Percentiles rank a stretch among this genome's conserved stretches.
Conservation (phyloP, 345 rosid genomes). For the Salix suchowensis region DNA sequence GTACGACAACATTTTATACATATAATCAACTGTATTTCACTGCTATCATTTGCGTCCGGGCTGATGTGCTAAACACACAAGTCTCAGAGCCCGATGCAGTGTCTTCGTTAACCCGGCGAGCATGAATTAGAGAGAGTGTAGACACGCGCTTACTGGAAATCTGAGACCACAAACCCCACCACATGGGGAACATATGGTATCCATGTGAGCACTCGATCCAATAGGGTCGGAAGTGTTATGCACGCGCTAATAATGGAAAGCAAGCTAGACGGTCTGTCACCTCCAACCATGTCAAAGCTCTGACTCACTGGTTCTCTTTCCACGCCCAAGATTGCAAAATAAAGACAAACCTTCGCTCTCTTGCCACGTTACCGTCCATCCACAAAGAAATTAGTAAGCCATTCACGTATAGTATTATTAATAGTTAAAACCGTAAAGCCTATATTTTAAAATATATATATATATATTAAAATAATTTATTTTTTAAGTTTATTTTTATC, state of each 20-base stretch:
- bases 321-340: background rate
- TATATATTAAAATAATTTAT: too few species aligned
- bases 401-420: too few species aligned
- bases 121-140: constrained; percentile 8
- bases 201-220: constrained; percentile 24
- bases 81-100: background rate
- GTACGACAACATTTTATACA: background rate
- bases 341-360: background rate
- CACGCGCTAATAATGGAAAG: constrained; percentile 16
- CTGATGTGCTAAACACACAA: too few species aligned
- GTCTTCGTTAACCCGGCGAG: constrained; percentile 14
- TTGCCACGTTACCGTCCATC: background rate
- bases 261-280: background rate
- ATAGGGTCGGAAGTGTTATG: constrained; percentile 5
- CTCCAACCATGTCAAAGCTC: background rate
- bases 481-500: too few species aligned
- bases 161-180: constrained; percentile 26
- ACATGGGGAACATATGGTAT: constrained; percentile 11
- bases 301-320: background rate
- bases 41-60: background rate
- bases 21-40: background rate
- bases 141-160: constrained; percentile 30
- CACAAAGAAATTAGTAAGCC: too few species aligned
- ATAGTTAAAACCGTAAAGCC: too few species aligned
- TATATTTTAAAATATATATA: too few species aligned